Base-by-base conservation (phyloP, 2,329 filamentous ascomycete species). In the Cladosporium sphaerospermum region DNA sequence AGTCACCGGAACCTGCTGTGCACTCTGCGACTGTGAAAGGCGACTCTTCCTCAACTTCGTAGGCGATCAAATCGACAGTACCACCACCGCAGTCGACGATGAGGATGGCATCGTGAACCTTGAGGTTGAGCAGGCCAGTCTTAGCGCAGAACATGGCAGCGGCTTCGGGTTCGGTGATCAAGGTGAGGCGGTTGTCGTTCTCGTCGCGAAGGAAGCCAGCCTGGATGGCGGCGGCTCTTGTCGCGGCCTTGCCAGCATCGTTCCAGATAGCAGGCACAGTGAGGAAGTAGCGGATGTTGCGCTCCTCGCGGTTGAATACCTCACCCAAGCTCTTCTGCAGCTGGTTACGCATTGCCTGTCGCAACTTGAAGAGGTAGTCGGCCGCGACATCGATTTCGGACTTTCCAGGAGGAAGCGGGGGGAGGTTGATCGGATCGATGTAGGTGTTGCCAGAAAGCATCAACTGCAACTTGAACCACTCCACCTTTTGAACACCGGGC, bases 181-280 rank as follows among this genome's bases (percentile, higher is more conserved):
- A 78, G 0, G 93, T 97, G 62, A 99, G 75, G 56, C 93, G 83
- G 75, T 96, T 96, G 73, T 99, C 93, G 69, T 97, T 96, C 74
- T 97, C 92, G 67, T 97, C 93, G 55, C 92, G 86, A 52, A 97
- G 79, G 78, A 96, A 97, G 44, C 93, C 93, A 56, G 93, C 93
- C 73, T 97, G 92, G 61, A 97, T 96, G 60, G 93, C 93, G 19
- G 93, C 93, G 13, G 91, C 89, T 75, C 93, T 84, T 11, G 93
- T 97, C 37, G 93, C 93, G 54, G 93, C 93, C 75, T 99, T 99
- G 63, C 91, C 93, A 43, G 93, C 92, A 75, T 97, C 93, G 71
- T 97, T 97, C 93, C 93, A 97, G 63, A 99, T 97, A 62, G 93
- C 93, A 16, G 93, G 93, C n/a, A 99, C 93, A 2, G 93, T 99